Evolutionary conservation across 805 yeast genomes (phyloP).

Genomic region (Kluyveromyces dobzhanskii): DNA sequence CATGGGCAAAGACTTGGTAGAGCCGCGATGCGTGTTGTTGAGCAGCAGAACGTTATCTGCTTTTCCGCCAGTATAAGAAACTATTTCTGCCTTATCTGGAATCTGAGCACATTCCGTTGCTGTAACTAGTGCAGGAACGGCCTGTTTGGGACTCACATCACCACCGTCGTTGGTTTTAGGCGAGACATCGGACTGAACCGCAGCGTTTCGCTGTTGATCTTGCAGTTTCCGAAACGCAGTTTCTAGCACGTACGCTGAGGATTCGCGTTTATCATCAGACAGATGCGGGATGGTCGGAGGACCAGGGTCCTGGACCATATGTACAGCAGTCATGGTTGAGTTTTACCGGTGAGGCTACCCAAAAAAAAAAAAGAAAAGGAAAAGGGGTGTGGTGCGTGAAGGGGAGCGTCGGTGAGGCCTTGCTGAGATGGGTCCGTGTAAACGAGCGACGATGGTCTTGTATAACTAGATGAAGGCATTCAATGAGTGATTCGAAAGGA

Average conservation of each 20-base stretch:
- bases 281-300: no score
- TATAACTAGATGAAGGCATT: no score
- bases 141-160: not conserved
- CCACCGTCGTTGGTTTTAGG: not conserved
- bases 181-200: not conserved
- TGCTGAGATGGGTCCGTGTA: no score
- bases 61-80: not conserved
- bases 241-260: not conserved
- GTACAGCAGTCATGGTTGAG: not conserved
- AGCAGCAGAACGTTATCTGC: slow-evolving; percentile 27
- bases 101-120: not conserved
- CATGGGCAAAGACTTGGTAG: slow-evolving; percentile 12
- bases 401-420: no score
- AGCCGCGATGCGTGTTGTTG: slow-evolving; percentile 22
- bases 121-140: not conserved
- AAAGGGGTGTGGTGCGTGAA: no score
- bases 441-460: no score
- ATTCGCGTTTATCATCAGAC: not conserved
- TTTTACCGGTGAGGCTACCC: not conserved
- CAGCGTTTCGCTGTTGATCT: not conserved
- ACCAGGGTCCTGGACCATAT: not conserved
- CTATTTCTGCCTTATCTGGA: not conserved
- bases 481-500: no score
- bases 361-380: not conserved
- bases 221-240: not conserved